Evolutionary conservation across 176 grass and related monocot species (phyloP), one percentile per base, ranked within the genome.

Genomic region (Miscanthus lutarioriparius): DNA sequence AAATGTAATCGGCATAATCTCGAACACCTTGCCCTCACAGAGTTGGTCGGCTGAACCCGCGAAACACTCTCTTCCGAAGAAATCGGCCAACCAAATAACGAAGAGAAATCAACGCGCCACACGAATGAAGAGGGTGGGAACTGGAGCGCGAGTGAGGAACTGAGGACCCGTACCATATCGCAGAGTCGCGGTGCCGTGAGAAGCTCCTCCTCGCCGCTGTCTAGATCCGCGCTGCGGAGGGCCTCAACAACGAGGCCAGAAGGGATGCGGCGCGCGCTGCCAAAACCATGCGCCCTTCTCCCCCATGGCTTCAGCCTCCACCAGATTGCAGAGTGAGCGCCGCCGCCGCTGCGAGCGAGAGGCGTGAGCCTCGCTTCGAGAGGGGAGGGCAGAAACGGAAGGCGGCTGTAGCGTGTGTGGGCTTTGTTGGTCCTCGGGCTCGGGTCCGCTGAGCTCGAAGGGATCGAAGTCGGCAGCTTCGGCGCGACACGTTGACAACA

Each of bases 161-260:
- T 10, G 13, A 32, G 27, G 17, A 48, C 1, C 26, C 81, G 56
- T 83, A 83, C 81, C 70, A 83, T 83, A 14, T 33, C 28, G 70
- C 70, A 2, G 56, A 58, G 25, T 23, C 22, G 70, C 70, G 0
- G 56, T 59, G 25, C 39, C 81, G 33, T 10, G 19, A 72, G 80
- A 48, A 83, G 54, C 54, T 43, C 36, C 48, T 59, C 37, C 53
- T 1, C 76, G 23, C 26, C 38, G 58, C 30, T 64, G 36, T 4
- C n/a, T 7, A 62, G n/a, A 37, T 23, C 41, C 38, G 12, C 10
- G 10, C 23, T 26, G 23, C 59, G 20, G n/a, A 47, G 3, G 41
- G 41, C 41, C 41, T 47, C 43, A 49, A n/a, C 51, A 22, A 1
- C 36, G 5, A 75, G 26, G 3, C 27, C 9, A 22, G 47, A 51